Conservation (phyloP, 1,284 basidiomycete species). For the Tausonia pullulans region DNA sequence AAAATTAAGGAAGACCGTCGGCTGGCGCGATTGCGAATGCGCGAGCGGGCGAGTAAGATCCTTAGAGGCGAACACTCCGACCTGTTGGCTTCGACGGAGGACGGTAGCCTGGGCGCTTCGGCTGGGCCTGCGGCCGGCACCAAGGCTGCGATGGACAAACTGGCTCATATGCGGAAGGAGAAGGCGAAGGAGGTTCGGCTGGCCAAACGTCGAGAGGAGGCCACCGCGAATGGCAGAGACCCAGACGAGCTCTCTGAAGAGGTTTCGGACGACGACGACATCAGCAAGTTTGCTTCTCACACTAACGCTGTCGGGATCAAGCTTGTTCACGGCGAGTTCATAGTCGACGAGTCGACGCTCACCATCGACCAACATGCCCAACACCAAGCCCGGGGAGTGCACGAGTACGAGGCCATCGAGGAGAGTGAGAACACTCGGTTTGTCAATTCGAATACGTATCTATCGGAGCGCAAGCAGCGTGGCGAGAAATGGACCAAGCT, state of each 20-base stretch:
- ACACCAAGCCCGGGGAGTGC: conserved; percentile 27
- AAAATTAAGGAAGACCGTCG: conserved; percentile 4
- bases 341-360: conserved; percentile 6
- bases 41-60: not conserved
- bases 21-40: conserved; percentile 7
- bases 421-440: conserved; percentile 73
- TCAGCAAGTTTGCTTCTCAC: not conserved
- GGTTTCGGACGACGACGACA: not conserved
- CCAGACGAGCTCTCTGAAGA: not conserved
- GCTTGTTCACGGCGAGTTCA: conserved; percentile 9
- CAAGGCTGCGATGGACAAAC: conserved; percentile 1
- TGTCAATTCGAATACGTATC: conserved; percentile 68
- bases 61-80: not conserved
- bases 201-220: not conserved
- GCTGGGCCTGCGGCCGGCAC: conserved; percentile 4
- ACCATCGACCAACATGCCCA: conserved; percentile 21
- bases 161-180: not conserved
- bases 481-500: conserved; percentile 71
- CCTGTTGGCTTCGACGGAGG: not conserved
- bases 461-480: conserved; percentile 47
- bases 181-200: not conserved
- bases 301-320: not conserved
- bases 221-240: not conserved
- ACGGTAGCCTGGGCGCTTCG: not conserved
- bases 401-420: conserved; percentile 40